Conservation (phyloP, 805 yeast genomes). For the Myxozyma melibiosi region DNA sequence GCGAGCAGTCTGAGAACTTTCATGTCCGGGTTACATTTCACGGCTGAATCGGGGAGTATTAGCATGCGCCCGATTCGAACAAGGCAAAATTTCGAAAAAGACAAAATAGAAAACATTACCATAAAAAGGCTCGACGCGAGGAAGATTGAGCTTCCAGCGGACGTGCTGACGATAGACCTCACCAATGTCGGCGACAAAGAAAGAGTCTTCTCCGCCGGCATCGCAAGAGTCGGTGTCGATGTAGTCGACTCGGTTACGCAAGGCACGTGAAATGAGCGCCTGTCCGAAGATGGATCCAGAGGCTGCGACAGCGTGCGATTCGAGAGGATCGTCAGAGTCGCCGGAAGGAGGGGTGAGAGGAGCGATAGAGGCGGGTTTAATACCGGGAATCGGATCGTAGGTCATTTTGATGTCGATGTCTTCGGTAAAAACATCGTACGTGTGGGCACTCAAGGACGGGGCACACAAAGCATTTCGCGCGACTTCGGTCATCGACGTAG, state of each 20-base stretch:
- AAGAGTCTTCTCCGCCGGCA: constrained; percentile 82
- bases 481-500: constrained; percentile 34
- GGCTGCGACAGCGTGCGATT: not conserved
- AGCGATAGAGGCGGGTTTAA: constrained; percentile 5
- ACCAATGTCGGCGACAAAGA: constrained; percentile 84
- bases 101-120: constrained; percentile 9
- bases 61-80: not conserved
- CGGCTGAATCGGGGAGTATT: constrained; percentile 52
- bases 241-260: constrained; percentile 24
- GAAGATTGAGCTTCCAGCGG: constrained; percentile 68
- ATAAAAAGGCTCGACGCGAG: constrained; percentile 81
- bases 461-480: constrained; percentile 35
- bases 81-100: not conserved
- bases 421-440: constrained; percentile 12
- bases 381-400: constrained; percentile 8
- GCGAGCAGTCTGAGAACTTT: constrained; percentile 61
- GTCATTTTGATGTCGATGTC: constrained; percentile 13
- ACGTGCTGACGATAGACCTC: constrained; percentile 61
- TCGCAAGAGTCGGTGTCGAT: constrained; percentile 62
- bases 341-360: constrained; percentile 7
- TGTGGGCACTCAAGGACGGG: constrained; percentile 30
- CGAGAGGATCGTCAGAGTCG: too few relatives aligned
- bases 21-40: constrained; percentile 83
- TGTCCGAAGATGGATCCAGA: constrained; percentile 24
- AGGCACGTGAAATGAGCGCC: constrained; percentile 31